These are phyloP conservation scores for Lachnellula cervina DNA, from an alignment of 2,329 filamentous ascomycete genomes.

Conservation along the genomic window DNA sequence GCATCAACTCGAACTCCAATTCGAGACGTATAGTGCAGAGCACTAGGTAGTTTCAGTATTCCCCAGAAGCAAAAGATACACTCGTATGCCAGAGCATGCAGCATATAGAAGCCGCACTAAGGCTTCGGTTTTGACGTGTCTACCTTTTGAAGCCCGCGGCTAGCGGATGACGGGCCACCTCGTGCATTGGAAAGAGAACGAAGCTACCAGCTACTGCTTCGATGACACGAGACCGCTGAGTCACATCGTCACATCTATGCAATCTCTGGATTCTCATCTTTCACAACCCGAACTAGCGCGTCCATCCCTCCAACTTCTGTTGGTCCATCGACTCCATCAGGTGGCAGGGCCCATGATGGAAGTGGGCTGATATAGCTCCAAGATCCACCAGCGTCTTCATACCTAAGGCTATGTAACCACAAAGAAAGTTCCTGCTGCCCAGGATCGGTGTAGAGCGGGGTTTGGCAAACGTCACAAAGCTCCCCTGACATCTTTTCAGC, in stretches of 20 bases:
- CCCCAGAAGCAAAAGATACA: neutral
- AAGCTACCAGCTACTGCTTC: neutral
- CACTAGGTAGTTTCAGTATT: neutral
- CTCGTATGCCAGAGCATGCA: neutral
- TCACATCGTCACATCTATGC: conserved; percentile 12
- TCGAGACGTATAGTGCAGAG: conserved; percentile 6
- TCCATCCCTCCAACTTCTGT: conserved; percentile 60
- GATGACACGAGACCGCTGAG: neutral
- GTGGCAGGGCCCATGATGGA: conserved; percentile 83
- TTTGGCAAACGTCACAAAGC: conserved; percentile 74
- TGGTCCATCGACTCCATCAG: conserved; percentile 53
- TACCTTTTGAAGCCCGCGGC: no score
- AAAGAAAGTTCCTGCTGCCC: conserved; percentile 85
- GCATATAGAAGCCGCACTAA: neutral
- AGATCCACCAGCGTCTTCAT: conserved; percentile 73
- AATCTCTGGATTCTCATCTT: conserved; percentile 31
- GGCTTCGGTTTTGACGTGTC: no score
- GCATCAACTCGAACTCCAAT: conserved; percentile 25
- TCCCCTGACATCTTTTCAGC: conserved; percentile 91
- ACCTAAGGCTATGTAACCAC: conserved; percentile 88
- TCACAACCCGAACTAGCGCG: conserved; percentile 49
- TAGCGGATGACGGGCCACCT: neutral
- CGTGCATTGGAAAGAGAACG: neutral
- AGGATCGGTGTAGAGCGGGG: conserved; percentile 88
- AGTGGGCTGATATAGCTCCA: conserved; percentile 87